Conservation (phyloP, 176 grass and related monocot species). For the Paspalum notatum region DNA sequence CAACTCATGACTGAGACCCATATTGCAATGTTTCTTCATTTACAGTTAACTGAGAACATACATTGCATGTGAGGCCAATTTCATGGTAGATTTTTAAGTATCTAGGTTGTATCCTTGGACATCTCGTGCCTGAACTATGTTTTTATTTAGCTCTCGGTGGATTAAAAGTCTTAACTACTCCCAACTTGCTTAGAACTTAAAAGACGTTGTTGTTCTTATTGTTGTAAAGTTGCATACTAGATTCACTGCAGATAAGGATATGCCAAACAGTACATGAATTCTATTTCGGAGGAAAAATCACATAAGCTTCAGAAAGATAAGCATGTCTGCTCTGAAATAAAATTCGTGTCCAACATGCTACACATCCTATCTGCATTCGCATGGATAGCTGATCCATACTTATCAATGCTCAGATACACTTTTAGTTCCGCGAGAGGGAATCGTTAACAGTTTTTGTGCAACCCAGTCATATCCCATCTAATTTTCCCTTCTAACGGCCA, state of each 20-base stretch:
- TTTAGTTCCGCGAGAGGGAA: background rate
- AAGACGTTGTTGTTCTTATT: too few species aligned
- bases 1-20: background rate
- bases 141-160: too few species aligned
- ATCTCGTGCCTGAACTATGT: too few species aligned
- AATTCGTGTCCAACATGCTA: background rate
- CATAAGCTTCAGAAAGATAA: background rate
- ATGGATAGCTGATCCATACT: background rate
- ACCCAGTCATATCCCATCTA: background rate
- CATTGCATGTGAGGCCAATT: background rate
- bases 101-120: too few species aligned
- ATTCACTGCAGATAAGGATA: background rate
- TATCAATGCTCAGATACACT: background rate
- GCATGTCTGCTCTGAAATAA: too few species aligned
- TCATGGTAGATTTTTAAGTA: background rate
- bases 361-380: background rate
- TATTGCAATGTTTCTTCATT: background rate
- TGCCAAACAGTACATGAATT: background rate
- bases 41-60: background rate
- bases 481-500: constrained; percentile 13
- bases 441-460: background rate
- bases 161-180: too few species aligned
- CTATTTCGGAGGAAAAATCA: background rate
- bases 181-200: too few species aligned
- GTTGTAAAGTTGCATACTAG: background rate